Evolutionary conservation across 2,329 filamentous ascomycete genomes (phyloP), one percentile per base, ranked within the genome.

Genomic region (Plenodomus lindquistii): DNA sequence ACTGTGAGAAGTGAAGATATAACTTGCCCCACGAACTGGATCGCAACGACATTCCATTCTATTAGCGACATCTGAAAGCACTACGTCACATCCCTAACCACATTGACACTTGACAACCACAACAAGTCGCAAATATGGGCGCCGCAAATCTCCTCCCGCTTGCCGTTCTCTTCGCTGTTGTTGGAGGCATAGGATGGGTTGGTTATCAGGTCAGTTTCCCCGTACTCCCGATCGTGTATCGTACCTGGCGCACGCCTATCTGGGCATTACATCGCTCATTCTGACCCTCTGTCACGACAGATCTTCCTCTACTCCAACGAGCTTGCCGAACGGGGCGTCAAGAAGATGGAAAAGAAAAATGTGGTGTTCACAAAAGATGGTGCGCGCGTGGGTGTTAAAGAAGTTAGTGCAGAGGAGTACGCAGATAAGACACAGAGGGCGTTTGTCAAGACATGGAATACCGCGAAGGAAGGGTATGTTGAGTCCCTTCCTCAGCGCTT

Each of bases 341-440:
- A 86, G 72, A 84, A 84, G 65, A 88, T 91, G 82, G 84, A 86
- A 69, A 84, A 84, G 75, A 88, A 87, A 76, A 87, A 91, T 68
- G 82, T 92, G 47, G 78, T 84, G 35, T 88, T 91, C 72, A 86
- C 85, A 34, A 89, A 88, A 69, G 88, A 91, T 47, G 88, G 88
- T 46, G 74, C 89, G 52, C 82, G 83, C 62, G 86, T 92, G 37
- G 85, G 85, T 40, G 81, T 92, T 52, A 87, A 86, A 73, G 79
- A 89, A 52, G 72, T 87, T 41, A 79, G 81, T 57, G 80, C 82
- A 44, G 88, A 91, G 74, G 82, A 81, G 40, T 89, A 90, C 67
- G 83, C 89, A 62, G 88, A 91, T 61, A 79, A 78, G 63, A 91
- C 88, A 16, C 88, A 92, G 75, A 84, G 73, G 67, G 73, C 76